Evolutionary conservation across 345 rosid genomes (phyloP).

Genomic region (Eucalyptus tenuipes): DNA sequence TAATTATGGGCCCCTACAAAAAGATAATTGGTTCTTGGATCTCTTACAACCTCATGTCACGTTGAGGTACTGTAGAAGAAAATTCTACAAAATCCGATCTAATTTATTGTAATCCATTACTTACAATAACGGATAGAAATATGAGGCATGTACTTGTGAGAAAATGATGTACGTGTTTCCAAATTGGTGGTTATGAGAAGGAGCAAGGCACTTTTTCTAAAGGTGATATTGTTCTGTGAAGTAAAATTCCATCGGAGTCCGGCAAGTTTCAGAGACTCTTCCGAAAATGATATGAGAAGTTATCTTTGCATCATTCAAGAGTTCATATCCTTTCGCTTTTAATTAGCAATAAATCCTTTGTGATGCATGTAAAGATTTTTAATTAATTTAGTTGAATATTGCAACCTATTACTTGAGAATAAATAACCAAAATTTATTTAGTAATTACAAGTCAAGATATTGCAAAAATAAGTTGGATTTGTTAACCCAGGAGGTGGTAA

Average conservation of each 20-base stretch:
- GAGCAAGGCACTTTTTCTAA: not conserved
- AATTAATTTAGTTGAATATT: not conserved
- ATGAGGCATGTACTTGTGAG: not conserved
- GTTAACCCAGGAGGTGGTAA: not conserved
- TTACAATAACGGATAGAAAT: not conserved
- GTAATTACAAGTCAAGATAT: not conserved
- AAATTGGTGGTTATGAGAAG: not conserved
- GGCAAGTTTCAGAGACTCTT: rapidly evolving
- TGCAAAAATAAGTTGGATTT: not conserved
- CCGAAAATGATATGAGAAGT: not conserved
- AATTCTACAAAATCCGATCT: not conserved
- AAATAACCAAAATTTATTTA: not conserved
- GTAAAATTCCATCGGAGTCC: rapidly evolving
- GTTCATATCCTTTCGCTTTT: not conserved
- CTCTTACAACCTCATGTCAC: not conserved
- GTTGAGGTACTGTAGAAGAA: not conserved
- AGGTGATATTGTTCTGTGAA: not conserved
- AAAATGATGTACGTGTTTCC: not conserved
- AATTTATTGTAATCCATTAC: not conserved
- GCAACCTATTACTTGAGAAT: not conserved
- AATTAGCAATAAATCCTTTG: not conserved
- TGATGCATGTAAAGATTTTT: not conserved
- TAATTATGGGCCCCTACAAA: not conserved
- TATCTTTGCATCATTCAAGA: not conserved
- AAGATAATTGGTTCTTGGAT: not conserved